Base-by-base conservation (phyloP, 371 early-diverging fungal genomes). In the Apophysomyces elegans region DNA sequence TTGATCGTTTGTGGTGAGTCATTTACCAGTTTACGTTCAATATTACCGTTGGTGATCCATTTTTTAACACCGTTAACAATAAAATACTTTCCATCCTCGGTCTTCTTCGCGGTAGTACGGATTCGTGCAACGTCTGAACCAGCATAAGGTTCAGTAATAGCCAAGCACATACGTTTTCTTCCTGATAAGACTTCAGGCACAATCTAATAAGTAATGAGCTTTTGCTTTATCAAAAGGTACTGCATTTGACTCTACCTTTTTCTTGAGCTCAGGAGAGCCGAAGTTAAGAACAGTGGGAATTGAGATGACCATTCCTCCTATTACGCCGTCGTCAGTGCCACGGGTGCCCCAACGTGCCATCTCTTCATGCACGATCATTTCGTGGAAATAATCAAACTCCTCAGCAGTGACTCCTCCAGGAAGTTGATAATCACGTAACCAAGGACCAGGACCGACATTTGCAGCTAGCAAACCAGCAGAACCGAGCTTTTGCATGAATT, bases 1-100 rank as follows among this genome's bases (percentile, higher is more conserved):
- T 50, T 50, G 32, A 18, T 18, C 21, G 21, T 47, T 16, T 18
- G 4, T 5, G 1, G 12, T 54, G 32, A 41, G 39, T 18, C 21
- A 50, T 18, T n/a, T 13, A 45, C 13, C 13, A 21, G 1, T 9
- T 50, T 7, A 16, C n/a, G 1, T 21, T 5, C 16, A 16, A 8
- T 90, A 11, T 83, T 83, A 66, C 96, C 96, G 73, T 92, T 93
- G 63, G 95, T 93, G 62, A 89, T 89, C 90, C 91, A 91, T 78
- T 93, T 93, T 84, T 94, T 94, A 69, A 92, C 92, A 59, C 93
- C 92, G 59, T 92, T 91, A 64, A 91, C 77, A 41, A 88, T 81
- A 59, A 74, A 85, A 35, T 81, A 76, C 61, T 86, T 91, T 62
- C 86, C 81, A 75, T 93, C 92, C 14, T 84, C 75, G n/a, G 90